Evolutionary conservation across 495 filamentous ascomycete species (phyloP).

Genomic region (Chlorociboria aeruginascens): DNA sequence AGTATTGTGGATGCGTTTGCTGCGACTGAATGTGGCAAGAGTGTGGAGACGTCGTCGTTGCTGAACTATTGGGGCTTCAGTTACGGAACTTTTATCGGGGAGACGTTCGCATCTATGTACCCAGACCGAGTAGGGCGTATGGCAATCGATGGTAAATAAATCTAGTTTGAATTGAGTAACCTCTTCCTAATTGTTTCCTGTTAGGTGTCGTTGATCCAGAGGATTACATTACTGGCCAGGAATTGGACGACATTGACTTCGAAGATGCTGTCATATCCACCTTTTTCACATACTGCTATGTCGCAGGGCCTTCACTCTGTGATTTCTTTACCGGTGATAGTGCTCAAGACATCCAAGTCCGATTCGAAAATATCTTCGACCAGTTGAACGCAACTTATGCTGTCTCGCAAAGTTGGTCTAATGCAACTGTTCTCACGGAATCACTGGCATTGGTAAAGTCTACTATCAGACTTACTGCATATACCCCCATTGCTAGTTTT

Average conservation of each 20-base stretch:
- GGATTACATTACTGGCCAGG: slow-evolving; percentile 15
- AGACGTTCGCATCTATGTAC: slow-evolving; percentile 38
- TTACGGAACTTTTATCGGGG: slow-evolving; percentile 48
- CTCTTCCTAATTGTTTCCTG: neutral
- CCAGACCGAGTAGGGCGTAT: slow-evolving; percentile 32
- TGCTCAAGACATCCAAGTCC: slow-evolving; percentile 1
- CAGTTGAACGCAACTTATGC: slow-evolving; percentile 4
- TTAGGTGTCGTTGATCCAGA: slow-evolving; percentile 32
- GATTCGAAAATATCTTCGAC: slow-evolving; percentile 1
- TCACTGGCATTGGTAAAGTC: neutral
- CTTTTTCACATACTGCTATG: slow-evolving; percentile 43
- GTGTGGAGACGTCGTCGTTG: slow-evolving; percentile 1
- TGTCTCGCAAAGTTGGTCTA: neutral
- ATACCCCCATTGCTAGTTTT: neutral
- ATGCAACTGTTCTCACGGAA: neutral
- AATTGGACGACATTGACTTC: neutral
- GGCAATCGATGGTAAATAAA: slow-evolving; percentile 25
- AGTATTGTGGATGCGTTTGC: slow-evolving; percentile 32
- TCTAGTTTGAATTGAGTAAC: neutral
- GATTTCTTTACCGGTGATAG: slow-evolving; percentile 4
- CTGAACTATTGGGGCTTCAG: slow-evolving; percentile 54
- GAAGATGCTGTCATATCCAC: slow-evolving; percentile 4
- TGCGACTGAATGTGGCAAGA: neutral
- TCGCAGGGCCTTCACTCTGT: slow-evolving; percentile 35
- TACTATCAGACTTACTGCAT: neutral